phyloP scores from a whole-genome alignment of 352 stramenopile genomes.

The Phytopythium sindhum region DNA sequence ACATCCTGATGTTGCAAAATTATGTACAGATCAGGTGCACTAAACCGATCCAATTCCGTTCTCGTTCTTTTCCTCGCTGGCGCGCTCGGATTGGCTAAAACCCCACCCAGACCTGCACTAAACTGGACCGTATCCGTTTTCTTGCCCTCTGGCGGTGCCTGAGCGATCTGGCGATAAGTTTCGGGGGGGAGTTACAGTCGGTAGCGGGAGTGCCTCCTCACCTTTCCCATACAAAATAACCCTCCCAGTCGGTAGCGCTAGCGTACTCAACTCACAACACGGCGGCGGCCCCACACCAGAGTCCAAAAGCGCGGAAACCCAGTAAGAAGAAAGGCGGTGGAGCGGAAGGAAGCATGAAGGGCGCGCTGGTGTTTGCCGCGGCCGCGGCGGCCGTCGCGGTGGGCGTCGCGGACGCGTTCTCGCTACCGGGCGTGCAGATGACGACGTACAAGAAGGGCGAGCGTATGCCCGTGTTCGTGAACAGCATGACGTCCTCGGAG shows the following conservation, averaged over 20 bases:
- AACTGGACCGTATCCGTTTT: background rate
- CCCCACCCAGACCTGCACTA: background rate
- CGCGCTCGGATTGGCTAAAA: background rate
- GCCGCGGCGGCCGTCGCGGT: conserved; percentile 10
- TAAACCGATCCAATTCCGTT: background rate
- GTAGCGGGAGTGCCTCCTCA: background rate
- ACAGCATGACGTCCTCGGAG: conserved; percentile 93
- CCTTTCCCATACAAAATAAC: background rate
- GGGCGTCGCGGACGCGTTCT: conserved; percentile 35
- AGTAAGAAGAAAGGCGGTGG: background rate
- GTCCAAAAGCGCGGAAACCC: background rate
- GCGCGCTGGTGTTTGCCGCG: conserved; percentile 20
- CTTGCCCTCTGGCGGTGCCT: background rate
- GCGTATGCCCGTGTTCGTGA: conserved; percentile 89
- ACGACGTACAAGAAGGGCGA: conserved; percentile 86
- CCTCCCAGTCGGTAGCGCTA: background rate
- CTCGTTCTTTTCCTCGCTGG: background rate
- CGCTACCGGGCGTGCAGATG: conserved; percentile 85
- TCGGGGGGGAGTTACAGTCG: background rate
- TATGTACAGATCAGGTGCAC: too few relatives aligned
- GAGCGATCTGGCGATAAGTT: background rate
- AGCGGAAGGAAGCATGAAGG: conserved; percentile 14
- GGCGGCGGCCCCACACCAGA: background rate
- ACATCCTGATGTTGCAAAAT: too few relatives aligned
- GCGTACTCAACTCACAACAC: background rate